Percentiles rank a stretch among this genome's conserved stretches.
Evolutionary conservation across 2,329 filamentous ascomycete genomes (phyloP).

Genomic region (Fusarium clavum): DNA sequence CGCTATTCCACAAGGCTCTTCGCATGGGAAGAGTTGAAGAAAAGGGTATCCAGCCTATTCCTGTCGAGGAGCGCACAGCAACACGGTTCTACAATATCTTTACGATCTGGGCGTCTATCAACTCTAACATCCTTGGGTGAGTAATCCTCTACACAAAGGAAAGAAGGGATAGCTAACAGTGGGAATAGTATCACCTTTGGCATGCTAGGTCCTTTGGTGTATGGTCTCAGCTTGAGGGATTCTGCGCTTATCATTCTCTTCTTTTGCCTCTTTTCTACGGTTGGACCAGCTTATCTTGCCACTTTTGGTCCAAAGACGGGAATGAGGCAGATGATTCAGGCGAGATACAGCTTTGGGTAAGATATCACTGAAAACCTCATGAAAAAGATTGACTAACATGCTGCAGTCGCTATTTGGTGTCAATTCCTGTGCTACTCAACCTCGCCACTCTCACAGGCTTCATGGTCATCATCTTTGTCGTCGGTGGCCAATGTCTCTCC

Average conservation of each 20-base stretch:
- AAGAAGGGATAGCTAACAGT: slow-evolving; percentile 3
- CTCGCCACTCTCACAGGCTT: slow-evolving; percentile 73
- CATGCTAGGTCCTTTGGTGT: slow-evolving; percentile 68
- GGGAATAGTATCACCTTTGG: slow-evolving; percentile 68
- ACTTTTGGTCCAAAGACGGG: slow-evolving; percentile 71
- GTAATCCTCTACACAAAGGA: slow-evolving; percentile 18
- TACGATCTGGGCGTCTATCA: slow-evolving; percentile 62
- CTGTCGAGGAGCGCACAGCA: slow-evolving; percentile 55
- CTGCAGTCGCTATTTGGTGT: slow-evolving; percentile 64
- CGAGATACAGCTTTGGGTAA: slow-evolving; percentile 71
- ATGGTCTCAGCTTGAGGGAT: slow-evolving; percentile 67
- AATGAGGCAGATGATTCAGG: slow-evolving; percentile 74
- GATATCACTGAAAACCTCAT: background rate
- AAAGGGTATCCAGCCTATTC: slow-evolving; percentile 58
- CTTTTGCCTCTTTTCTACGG: slow-evolving; percentile 67
- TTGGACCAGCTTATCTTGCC: slow-evolving; percentile 67
- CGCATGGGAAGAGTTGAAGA: slow-evolving; percentile 57
- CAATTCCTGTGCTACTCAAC: slow-evolving; percentile 71
- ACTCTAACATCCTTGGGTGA: slow-evolving; percentile 60
- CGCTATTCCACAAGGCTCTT: slow-evolving; percentile 50
- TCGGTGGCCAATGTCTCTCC: slow-evolving; percentile 69
- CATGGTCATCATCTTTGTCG: slow-evolving; percentile 69
- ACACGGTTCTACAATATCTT: slow-evolving; percentile 59
- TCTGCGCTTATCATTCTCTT: slow-evolving; percentile 71
- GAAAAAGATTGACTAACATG: background rate